Percentiles rank a stretch among this genome's conserved stretches.
Evolutionary conservation across 331 rosid species (phyloP).

Genomic region (Rhamnella rubrinervis): DNA sequence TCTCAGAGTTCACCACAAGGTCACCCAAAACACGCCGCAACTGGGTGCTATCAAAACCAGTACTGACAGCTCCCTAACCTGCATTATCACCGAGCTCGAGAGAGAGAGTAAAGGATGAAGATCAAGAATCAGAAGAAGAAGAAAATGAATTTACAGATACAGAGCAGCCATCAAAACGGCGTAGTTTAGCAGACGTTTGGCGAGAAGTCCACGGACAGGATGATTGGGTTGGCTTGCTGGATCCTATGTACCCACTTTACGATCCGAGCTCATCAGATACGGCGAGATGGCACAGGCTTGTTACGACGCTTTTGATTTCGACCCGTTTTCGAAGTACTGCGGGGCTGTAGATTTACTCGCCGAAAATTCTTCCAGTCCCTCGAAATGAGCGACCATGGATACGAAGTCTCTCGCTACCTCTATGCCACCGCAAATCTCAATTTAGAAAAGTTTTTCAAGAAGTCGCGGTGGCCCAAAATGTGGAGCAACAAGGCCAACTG

Average conservation of each 20-base stretch:
- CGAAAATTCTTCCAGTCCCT: slow-evolving; percentile 42
- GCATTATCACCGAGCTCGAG: slow-evolving; percentile 29
- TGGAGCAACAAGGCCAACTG: slow-evolving; percentile 86
- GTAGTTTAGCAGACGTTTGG: slow-evolving; percentile 45
- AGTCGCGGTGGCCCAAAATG: slow-evolving; percentile 72
- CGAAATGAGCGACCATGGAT: slow-evolving; percentile 37
- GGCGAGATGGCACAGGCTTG: slow-evolving; percentile 95
- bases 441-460: slow-evolving; percentile 76
- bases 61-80: slow-evolving; percentile 8
- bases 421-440: slow-evolving; percentile 76
- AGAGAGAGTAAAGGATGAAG: background rate
- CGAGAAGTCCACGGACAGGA: slow-evolving; percentile 69
- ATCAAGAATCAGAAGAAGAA: background rate
- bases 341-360: slow-evolving; percentile 69
- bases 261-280: slow-evolving; percentile 66
- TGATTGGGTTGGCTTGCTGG: slow-evolving; percentile 74
- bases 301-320: slow-evolving; percentile 89
- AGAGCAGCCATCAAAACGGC: slow-evolving; percentile 6
- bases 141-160: background rate
- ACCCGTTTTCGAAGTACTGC: slow-evolving; percentile 77
- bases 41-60: slow-evolving; percentile 17
- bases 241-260: slow-evolving; percentile 65
- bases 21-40: background rate
- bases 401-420: slow-evolving; percentile 64
- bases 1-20: too few species aligned